These are phyloP conservation scores for Acer yangbiense DNA, from an alignment of 345 rosid species.

Conservation along the genomic window DNA sequence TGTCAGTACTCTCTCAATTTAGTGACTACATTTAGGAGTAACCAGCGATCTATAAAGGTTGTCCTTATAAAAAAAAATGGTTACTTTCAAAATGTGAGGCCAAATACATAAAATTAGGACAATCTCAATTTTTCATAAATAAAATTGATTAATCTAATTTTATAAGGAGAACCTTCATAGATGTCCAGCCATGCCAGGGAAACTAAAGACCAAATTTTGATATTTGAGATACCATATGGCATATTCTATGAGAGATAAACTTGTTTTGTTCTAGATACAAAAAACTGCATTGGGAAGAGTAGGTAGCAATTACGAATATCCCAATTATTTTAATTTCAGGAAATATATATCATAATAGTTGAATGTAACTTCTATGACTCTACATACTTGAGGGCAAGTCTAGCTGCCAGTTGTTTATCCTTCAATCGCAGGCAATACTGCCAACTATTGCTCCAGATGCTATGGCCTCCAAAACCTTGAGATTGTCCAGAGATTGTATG, in stretches of 20 bases:
- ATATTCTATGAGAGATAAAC: not conserved
- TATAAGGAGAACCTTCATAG: not conserved
- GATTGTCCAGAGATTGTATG: slow-evolving; percentile 47
- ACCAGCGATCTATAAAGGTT: not conserved
- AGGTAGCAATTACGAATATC: not conserved
- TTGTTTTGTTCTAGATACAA: not conserved
- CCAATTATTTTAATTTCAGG: not conserved
- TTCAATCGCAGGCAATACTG: slow-evolving; percentile 95
- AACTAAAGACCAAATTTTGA: not conserved
- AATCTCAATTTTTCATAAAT: not conserved
- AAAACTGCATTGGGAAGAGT: not conserved
- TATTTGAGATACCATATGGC: not conserved
- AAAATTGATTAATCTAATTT: not conserved
- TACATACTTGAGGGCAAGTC: slow-evolving; percentile 87
- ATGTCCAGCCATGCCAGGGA: not conserved
- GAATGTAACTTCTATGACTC: slow-evolving; percentile 7
- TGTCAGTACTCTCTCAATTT: not conserved
- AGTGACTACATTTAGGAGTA: not conserved
- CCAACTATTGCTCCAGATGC: slow-evolving; percentile 84
- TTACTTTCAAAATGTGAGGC: not conserved
- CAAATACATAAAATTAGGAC: slow-evolving; percentile 1
- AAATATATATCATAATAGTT: slow-evolving; percentile 5
- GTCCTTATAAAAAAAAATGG: not conserved
- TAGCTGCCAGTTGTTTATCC: slow-evolving; percentile 87
- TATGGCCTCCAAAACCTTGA: slow-evolving; percentile 62